phyloP scores from a whole-genome alignment of 345 rosid genomes.

The Schrenkiella parvula region DNA sequence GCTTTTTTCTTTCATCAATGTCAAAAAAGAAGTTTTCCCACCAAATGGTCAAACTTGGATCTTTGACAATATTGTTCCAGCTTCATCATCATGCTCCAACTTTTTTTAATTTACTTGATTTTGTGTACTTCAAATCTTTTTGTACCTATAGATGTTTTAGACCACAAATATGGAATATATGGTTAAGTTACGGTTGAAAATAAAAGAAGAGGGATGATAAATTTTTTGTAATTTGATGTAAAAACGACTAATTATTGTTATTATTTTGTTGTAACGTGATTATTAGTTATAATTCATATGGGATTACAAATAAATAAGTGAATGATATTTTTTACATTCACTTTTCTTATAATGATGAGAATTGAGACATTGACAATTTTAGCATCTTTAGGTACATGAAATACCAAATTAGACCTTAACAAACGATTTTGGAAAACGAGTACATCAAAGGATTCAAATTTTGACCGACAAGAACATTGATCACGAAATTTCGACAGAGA shows the following conservation, averaged over 20 bases:
- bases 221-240: too few relatives aligned
- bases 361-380: slow-evolving; percentile 8
- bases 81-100: slow-evolving; percentile 22
- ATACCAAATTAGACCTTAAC: slow-evolving; percentile 1
- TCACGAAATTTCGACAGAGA: slow-evolving; percentile 20
- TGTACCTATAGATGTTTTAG: not conserved
- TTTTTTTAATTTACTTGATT: not conserved
- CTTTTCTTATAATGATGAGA: not conserved
- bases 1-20: slow-evolving; percentile 34
- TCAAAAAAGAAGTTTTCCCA: slow-evolving; percentile 30
- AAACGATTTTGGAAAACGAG: slow-evolving; percentile 6
- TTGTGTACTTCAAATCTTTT: not conserved
- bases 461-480: slow-evolving; percentile 26
- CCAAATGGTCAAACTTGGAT: slow-evolving; percentile 35
- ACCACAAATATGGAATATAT: not conserved
- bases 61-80: slow-evolving; percentile 25
- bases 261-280: not conserved
- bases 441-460: not conserved
- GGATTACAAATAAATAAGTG: not conserved
- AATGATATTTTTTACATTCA: not conserved
- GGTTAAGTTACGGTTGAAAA: too few relatives aligned
- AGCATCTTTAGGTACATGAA: slow-evolving; percentile 6
- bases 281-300: not conserved
- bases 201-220: too few relatives aligned
- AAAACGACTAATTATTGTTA: not conserved